Conservation (phyloP, 805 yeast species). For the Pachysolen tannophilus region DNA sequence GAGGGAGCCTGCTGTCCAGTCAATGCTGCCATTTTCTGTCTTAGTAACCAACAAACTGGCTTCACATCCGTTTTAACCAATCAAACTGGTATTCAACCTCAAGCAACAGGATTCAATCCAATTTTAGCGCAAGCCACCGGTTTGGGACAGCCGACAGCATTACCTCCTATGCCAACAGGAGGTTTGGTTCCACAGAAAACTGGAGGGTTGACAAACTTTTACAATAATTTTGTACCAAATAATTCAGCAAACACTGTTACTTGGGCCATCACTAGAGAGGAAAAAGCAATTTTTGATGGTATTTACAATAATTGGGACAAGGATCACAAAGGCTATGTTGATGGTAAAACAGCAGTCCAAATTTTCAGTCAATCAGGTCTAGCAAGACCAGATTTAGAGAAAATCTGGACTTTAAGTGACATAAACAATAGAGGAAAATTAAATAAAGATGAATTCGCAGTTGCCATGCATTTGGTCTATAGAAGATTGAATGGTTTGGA, state of each 20-base stretch:
- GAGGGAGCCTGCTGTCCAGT: slow-evolving; percentile 62
- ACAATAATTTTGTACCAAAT: slow-evolving; percentile 6
- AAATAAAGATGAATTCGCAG: slow-evolving; percentile 85
- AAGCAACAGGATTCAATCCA: slow-evolving; percentile 25
- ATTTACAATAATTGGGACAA: slow-evolving; percentile 87
- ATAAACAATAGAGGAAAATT: slow-evolving; percentile 74
- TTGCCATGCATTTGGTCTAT: slow-evolving; percentile 95
- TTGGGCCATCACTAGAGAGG: slow-evolving; percentile 83
- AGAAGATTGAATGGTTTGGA: slow-evolving; percentile 82
- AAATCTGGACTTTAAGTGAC: slow-evolving; percentile 88
- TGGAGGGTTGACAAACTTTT: slow-evolving; percentile 38
- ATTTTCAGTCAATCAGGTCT: slow-evolving; percentile 90
- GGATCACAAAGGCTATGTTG: slow-evolving; percentile 55
- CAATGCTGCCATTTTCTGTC: slow-evolving; percentile 86
- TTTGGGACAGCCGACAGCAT: no score
- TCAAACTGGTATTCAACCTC: slow-evolving; percentile 25
- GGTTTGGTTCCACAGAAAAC: slow-evolving; percentile 56
- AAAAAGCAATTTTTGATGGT: slow-evolving; percentile 76
- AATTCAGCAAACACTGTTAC: slow-evolving; percentile 48
- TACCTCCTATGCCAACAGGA: slow-evolving; percentile 31
- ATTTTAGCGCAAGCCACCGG: slow-evolving; percentile 48
- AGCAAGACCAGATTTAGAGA: slow-evolving; percentile 75
- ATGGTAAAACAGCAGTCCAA: slow-evolving; percentile 75
- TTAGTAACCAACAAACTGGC: slow-evolving; percentile 56
- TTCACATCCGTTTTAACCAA: slow-evolving; percentile 22